Evolutionary conservation across 1,284 basidiomycete species (phyloP), one percentile per base, ranked within the genome.

Genomic region (Trametes sp.): DNA sequence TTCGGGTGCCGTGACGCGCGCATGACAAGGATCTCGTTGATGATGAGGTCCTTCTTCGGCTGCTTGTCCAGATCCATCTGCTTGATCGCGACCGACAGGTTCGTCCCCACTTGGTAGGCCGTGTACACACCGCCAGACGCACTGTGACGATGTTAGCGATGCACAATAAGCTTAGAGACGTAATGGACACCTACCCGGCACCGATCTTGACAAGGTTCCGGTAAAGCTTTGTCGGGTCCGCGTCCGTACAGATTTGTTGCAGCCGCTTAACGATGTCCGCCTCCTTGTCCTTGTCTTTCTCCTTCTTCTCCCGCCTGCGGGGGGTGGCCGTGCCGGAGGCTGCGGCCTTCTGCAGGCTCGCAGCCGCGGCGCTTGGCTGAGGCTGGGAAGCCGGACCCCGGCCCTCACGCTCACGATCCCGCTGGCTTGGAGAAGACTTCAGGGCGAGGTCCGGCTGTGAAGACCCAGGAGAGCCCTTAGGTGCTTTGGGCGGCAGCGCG

Each of bases 61-160:
- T 99, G 98, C 81, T 98, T 98, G 78, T 98, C 96, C 35, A 99
- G 85, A 81, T 99, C 97, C 98, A 99, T 99, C 80, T 99, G 97
- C 80, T 99, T 99, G 85, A 99, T 99, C 31, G 98, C 98, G 31
- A 99, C 98, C 5, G 90, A 93, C 49, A 94, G 73, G 76, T 97
- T 97, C 29, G 93, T 94, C 49, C 95, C 96, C 62, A 96, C 91
- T 79, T 98, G 96, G 74, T 98, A 98, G 16, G 97, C 96, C 6
- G 97, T 98, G 78, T 98, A 99, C 1, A 99, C 97, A 63, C 96
- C 97, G 52, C 98, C 98, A 19, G 95, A 98, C 4, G 98, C 96
- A 67, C 94, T 95, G 70, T 31, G 63, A 9, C 26, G 35, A 28
- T 1, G 26, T 59, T 24, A 59, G 54, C 23, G 41, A 42, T 36